Percentiles rank a stretch among this genome's conserved stretches.
These are phyloP conservation scores for Aegilops bicornis DNA, from an alignment of 176 grass and related monocot genomes.

Conservation along the genomic window DNA sequence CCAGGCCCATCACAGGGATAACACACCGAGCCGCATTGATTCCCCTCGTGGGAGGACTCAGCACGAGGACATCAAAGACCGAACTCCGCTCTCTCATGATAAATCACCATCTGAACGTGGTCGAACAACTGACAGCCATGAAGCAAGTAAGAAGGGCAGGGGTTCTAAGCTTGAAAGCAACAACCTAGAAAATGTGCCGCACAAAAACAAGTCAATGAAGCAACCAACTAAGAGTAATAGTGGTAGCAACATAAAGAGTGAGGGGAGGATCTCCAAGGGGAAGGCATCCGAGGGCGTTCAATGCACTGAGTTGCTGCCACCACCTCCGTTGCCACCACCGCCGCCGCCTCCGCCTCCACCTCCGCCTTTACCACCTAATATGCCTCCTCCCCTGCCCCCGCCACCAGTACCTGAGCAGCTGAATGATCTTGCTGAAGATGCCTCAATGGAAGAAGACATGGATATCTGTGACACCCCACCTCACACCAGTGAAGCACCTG, in stretches of 20 bases:
- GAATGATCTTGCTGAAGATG: constrained; percentile 46
- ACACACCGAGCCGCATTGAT: constrained; percentile 61
- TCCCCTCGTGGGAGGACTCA: constrained; percentile 55
- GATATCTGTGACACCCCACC: constrained; percentile 98
- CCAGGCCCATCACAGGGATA: constrained; percentile 56
- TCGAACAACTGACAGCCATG: constrained; percentile 46
- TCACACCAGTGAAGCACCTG: constrained; percentile 52
- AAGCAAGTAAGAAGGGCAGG: constrained; percentile 57
- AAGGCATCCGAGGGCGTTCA: constrained; percentile 51
- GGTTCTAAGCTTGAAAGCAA: constrained; percentile 50
- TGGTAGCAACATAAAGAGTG: constrained; percentile 50
- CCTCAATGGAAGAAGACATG: constrained; percentile 98
- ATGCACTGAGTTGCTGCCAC: constrained; percentile 50
- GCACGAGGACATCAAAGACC: constrained; percentile 67
- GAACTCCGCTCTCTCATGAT: constrained; percentile 50
- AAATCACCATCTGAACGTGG: constrained; percentile 54
- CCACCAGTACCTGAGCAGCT: constrained; percentile 39
- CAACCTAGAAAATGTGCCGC: constrained; percentile 48
- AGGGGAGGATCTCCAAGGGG: constrained; percentile 69
- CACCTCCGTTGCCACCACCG: constrained; percentile 57
- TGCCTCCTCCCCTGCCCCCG: constrained; percentile 63
- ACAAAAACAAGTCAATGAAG: constrained; percentile 61
- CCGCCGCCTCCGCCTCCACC: constrained; percentile 53
- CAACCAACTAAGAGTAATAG: constrained; percentile 78
- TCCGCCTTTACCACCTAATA: constrained; percentile 52